Evolutionary conservation across 352 stramenopile genomes (phyloP).

Genomic region (Globisporangium ultimum): DNA sequence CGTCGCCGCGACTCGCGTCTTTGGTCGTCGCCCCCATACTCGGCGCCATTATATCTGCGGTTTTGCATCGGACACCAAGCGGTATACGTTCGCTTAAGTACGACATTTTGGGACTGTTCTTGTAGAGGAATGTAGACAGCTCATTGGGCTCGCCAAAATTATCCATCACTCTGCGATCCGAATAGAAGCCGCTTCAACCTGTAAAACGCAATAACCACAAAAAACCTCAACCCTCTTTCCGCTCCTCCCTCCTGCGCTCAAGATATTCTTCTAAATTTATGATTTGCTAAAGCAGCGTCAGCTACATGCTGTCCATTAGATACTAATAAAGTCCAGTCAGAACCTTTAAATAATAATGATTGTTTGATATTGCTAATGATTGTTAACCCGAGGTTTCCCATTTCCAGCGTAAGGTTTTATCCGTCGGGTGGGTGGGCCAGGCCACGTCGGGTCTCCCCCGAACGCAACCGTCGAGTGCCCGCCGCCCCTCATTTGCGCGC

Average conservation of each 20-base stretch:
- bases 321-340: no score
- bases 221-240: neutral
- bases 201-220: neutral
- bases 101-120: constrained; percentile 1
- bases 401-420: neutral
- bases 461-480: neutral
- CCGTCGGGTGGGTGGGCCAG: neutral
- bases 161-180: constrained; percentile 2
- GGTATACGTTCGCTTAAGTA: neutral
- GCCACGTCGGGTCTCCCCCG: neutral
- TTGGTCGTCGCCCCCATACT: neutral
- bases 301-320: no score
- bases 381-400: neutral
- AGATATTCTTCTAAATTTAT: neutral
- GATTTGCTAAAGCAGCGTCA: no score
- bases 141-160: neutral
- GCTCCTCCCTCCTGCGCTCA: neutral
- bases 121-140: constrained; percentile 1
- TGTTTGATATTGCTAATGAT: no score
- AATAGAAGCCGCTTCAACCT: constrained; percentile 10
- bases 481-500: constrained; percentile 2
- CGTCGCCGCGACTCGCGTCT: neutral
- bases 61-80: no score
- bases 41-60: neutral
- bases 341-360: no score